Base-by-base conservation (phyloP, 164 flowering plant genomes). In the Magnolia kwangsiensis region DNA sequence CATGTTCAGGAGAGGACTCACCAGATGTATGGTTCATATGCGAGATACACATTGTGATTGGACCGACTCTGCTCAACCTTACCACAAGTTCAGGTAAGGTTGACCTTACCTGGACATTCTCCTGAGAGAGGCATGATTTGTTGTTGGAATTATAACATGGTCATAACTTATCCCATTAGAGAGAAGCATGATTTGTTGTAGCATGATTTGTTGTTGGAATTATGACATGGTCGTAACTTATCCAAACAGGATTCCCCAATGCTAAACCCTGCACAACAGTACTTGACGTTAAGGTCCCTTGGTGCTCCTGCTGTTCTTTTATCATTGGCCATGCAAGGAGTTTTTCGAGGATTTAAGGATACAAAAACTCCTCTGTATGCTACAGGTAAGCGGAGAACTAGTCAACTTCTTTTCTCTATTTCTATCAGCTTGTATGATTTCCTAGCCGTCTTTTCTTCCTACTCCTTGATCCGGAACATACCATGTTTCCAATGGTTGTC, bases 301-400 rank as follows among this genome's bases (percentile, higher is more conserved):
- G 92, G 92, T 76, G 84, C 92, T 77, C 92, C 92, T 71, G 92
- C 90, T 20, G 87, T 88, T 78, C 89, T 89, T 75, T 87, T 89
- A 59, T 89, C 92, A 49, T 80, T 89, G 76, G 90, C 92, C 73
- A 85, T 83, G 87, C 90, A 89, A 85, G 92, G 90, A 50, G 78
- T 88, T 7, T 89, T 89, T 71, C 84, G 92, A 71, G 92, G 90
- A 63, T 83, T 89, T 51, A 87, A 89, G 82, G 90, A 89, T 75
- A 87, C 91, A 27, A 89, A 80, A 82, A 87, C 89, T 77, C 92
- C 92, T 78, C 70, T 89, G 45, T 88, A 82, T 80, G 90, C 92
- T 29, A 88, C 86, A n/a, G 83, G 92, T 89, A 74, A 82, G 80
- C 11, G 16, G 21, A 67, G 16, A 55, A 55, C 18, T 16, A 55